Conservation (phyloP, 768 basidiomycete species). For the Boletus tomentosulus region DNA sequence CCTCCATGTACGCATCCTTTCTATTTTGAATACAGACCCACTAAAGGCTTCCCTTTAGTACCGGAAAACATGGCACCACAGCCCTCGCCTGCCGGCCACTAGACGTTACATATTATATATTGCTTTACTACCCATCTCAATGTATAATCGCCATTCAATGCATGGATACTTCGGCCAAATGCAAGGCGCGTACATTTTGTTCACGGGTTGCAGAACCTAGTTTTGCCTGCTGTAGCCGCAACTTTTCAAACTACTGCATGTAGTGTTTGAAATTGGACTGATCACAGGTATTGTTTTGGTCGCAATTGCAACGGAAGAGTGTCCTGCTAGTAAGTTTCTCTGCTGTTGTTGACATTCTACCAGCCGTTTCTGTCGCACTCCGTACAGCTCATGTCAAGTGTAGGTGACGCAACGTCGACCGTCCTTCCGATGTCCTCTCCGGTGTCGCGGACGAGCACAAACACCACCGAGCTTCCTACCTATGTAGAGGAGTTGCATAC, state of each 20-base stretch:
- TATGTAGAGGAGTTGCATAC: neutral
- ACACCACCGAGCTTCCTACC: neutral
- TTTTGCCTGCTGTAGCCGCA: neutral
- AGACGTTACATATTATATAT: conserved; percentile 40
- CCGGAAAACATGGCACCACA: conserved; percentile 56
- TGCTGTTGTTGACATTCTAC: neutral
- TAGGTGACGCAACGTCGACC: conserved; percentile 12
- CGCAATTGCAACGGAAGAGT: conserved; percentile 7
- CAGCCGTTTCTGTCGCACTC: neutral
- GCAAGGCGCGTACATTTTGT: conserved; percentile 21
- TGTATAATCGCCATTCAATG: conserved; percentile 36
- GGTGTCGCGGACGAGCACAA: conserved; percentile 7
- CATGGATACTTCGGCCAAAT: conserved; percentile 26
- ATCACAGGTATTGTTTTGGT: neutral
- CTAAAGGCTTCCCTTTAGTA: conserved; percentile 33
- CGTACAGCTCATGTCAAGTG: conserved; percentile 13
- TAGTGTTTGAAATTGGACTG: conserved; percentile 13
- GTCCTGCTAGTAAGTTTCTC: neutral
- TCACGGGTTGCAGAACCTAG: neutral
- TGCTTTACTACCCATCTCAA: conserved; percentile 32
- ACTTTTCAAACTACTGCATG: neutral
- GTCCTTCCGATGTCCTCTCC: conserved; percentile 14
- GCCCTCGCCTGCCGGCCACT: conserved; percentile 43
- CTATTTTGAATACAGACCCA: neutral
- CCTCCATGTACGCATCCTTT: conserved; percentile 58